phyloP scores from a whole-genome alignment of 371 early-diverging fungal genomes.

The Apophysomyces ossiformis region DNA sequence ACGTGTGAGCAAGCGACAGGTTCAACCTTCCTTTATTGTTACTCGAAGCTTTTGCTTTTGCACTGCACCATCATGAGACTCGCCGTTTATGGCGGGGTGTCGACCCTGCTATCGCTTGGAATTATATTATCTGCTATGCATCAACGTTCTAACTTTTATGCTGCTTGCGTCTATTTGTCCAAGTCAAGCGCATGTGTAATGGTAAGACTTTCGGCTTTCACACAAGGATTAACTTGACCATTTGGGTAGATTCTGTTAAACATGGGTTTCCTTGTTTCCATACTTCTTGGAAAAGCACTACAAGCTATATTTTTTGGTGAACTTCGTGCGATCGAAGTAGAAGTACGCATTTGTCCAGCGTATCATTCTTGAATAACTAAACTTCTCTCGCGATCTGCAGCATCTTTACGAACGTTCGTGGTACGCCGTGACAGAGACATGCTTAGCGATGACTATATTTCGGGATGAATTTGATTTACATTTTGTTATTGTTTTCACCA shows the following conservation, averaged over 20 bases:
- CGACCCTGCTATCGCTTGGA: conserved; percentile 69
- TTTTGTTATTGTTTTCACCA: conserved; percentile 81
- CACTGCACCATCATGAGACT: conserved; percentile 59
- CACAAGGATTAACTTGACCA: conserved; percentile 6
- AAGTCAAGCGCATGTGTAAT: conserved; percentile 87
- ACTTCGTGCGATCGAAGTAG: conserved; percentile 90
- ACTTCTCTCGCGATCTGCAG: conserved; percentile 44
- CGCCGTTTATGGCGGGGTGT: conserved; percentile 77
- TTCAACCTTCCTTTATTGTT: conserved; percentile 4
- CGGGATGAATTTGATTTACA: conserved; percentile 91
- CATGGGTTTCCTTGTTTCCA: conserved; percentile 77
- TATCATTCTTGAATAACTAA: background rate
- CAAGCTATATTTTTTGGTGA: conserved; percentile 89
- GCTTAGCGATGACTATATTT: conserved; percentile 95
- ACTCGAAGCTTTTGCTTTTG: background rate
- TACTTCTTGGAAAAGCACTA: conserved; percentile 76
- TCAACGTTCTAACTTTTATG: conserved; percentile 84
- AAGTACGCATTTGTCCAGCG: conserved; percentile 54
- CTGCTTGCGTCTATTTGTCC: conserved; percentile 86
- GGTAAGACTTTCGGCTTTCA: conserved; percentile 46
- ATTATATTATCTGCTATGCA: conserved; percentile 76
- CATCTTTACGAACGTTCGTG: conserved; percentile 95
- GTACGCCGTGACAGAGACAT: conserved; percentile 96
- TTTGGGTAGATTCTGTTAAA: conserved; percentile 73
- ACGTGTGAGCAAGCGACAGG: background rate